Conservation (phyloP, 2,329 filamentous ascomycete species). For the Colletotrichum sp. region DNA sequence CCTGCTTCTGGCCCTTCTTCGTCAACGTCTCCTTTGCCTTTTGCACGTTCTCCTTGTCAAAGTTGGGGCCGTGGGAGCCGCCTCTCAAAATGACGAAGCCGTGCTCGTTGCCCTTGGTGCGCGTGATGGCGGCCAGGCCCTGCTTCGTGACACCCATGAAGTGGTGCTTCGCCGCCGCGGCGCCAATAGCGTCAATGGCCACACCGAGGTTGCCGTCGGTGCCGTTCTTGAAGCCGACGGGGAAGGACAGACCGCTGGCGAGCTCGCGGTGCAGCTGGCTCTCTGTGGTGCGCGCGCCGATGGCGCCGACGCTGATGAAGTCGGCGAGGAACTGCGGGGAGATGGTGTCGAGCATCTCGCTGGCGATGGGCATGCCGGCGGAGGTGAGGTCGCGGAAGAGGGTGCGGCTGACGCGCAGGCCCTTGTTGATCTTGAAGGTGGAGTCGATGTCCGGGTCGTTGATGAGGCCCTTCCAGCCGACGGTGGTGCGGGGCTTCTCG, state of each 20-base stretch:
- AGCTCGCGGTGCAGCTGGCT: slow-evolving; percentile 96
- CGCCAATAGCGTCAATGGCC: slow-evolving; percentile 94
- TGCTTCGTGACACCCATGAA: slow-evolving; percentile 99
- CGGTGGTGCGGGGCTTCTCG: slow-evolving; percentile 97
- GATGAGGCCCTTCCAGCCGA: slow-evolving; percentile 99
- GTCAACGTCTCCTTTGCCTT: slow-evolving; percentile 77
- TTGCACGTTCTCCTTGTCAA: slow-evolving; percentile 83
- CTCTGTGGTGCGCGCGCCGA: slow-evolving; percentile 95
- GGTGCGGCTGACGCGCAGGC: slow-evolving; percentile 87
- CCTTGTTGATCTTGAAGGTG: slow-evolving; percentile 99
- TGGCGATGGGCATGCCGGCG: slow-evolving; percentile 91
- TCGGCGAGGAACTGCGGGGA: slow-evolving; percentile 97
- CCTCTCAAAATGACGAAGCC: slow-evolving; percentile 96
- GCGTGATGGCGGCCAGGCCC: slow-evolving; percentile 91
- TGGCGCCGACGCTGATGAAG: slow-evolving; percentile 92
- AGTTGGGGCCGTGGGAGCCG: slow-evolving; percentile 92
- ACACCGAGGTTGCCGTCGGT: slow-evolving; percentile 92
- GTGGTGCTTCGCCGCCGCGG: slow-evolving; percentile 85
- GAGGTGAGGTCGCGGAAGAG: slow-evolving; percentile 90
- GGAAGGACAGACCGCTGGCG: slow-evolving; percentile 93
- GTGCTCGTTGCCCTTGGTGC: slow-evolving; percentile 93
- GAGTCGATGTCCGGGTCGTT: slow-evolving; percentile 98
- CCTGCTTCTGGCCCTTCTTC: slow-evolving; percentile 84
- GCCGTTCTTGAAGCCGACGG: slow-evolving; percentile 99
- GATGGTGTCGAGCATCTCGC: slow-evolving; percentile 98